phyloP scores from a whole-genome alignment of 176 grass and related monocot genomes.

The Cenchrus purpureus region DNA sequence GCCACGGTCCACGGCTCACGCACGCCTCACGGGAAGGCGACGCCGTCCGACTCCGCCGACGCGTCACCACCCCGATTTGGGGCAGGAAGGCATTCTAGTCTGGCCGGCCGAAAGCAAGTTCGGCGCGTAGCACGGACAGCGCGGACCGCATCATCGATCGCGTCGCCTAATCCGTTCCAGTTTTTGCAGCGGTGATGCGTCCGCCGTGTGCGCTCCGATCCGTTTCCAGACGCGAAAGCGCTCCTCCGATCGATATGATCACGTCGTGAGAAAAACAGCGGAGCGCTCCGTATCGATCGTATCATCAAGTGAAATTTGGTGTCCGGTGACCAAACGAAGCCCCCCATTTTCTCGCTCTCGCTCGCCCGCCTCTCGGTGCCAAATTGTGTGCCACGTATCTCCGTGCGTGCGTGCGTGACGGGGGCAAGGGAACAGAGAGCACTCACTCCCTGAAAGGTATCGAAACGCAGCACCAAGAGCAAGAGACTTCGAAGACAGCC shows the following conservation, averaged over 20 bases:
- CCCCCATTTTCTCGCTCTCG: neutral
- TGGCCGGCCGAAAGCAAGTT: neutral
- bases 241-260: neutral
- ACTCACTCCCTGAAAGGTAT: neutral
- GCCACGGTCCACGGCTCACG: too few relatives aligned
- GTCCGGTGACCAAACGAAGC: neutral
- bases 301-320: neutral
- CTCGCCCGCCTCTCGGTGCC: neutral
- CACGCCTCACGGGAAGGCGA: too few relatives aligned
- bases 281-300: neutral
- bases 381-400: neutral
- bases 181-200: neutral
- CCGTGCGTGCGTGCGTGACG: neutral
- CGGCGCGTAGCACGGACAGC: neutral
- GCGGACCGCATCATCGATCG: too few relatives aligned
- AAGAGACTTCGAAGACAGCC: too few relatives aligned
- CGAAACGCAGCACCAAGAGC: neutral
- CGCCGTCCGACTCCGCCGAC: neutral
- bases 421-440: neutral
- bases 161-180: neutral
- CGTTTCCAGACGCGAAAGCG: neutral
- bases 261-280: neutral
- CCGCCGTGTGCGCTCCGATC: neutral
- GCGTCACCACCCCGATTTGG: neutral
- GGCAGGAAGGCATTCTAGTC: constrained; percentile 3